Conservation (phyloP, 352 stramenopile genomes). For the Pythium utonaiense region DNA sequence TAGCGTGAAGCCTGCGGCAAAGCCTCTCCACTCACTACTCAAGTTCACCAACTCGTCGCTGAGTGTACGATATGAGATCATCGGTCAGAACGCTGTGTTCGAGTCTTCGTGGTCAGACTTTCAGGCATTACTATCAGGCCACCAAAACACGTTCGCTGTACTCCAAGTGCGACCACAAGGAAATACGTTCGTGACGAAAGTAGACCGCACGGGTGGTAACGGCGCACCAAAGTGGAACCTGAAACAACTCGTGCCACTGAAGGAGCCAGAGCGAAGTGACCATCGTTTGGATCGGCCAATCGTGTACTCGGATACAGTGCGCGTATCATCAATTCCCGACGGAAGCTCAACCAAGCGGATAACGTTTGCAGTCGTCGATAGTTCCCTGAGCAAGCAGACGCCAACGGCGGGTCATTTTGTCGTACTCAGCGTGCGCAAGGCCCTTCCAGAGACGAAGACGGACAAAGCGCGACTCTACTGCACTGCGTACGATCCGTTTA, state of each 20-base stretch:
- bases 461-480: slow-evolving; percentile 53
- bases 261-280: slow-evolving; percentile 45
- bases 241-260: slow-evolving; percentile 40
- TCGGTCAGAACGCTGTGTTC: slow-evolving; percentile 48
- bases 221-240: slow-evolving; percentile 63
- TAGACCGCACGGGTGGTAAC: slow-evolving; percentile 43
- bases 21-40: slow-evolving; percentile 43
- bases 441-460: slow-evolving; percentile 29
- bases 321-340: slow-evolving; percentile 44
- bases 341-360: slow-evolving; percentile 38
- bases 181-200: slow-evolving; percentile 45
- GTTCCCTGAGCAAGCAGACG: background rate
- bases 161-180: slow-evolving; percentile 68
- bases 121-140: slow-evolving; percentile 47
- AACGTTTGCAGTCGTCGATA: slow-evolving; percentile 38
- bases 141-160: slow-evolving; percentile 62
- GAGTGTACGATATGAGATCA: slow-evolving; percentile 51
- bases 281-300: slow-evolving; percentile 60
- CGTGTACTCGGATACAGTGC: slow-evolving; percentile 76
- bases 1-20: slow-evolving; percentile 21
- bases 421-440: slow-evolving; percentile 62
- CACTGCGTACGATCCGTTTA: slow-evolving; percentile 80
- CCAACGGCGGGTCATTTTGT: slow-evolving; percentile 47
- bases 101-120: slow-evolving; percentile 56
- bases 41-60: slow-evolving; percentile 55